A percentile compares a stretch with the other conserved stretches of the same genome.
Conservation (phyloP, 2,329 filamentous ascomycete species). For the Sphaerulina populicola region DNA sequence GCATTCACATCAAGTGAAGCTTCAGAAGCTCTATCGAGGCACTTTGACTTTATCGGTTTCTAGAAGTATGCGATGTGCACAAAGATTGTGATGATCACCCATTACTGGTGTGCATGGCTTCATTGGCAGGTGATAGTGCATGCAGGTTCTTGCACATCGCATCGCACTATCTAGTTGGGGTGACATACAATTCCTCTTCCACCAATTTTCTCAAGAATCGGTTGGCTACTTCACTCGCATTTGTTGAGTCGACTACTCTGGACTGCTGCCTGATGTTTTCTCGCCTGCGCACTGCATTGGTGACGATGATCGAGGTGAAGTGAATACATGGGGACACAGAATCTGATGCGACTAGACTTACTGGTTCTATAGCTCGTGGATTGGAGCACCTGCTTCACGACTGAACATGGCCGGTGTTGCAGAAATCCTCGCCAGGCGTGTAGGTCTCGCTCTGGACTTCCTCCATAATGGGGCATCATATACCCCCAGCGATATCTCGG, state of each 20-base stretch:
- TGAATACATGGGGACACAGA: not conserved
- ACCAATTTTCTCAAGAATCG: not conserved
- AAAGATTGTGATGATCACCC: not conserved
- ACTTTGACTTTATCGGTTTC: not conserved
- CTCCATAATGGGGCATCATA: constrained; percentile 8
- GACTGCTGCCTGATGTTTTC: not conserved
- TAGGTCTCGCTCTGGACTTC: constrained; percentile 22
- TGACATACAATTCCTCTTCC: not conserved
- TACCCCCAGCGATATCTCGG: constrained; percentile 9
- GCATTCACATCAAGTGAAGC: too few relatives aligned
- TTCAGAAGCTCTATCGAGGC: not conserved
- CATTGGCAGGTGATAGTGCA: not conserved
- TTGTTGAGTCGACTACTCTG: not conserved
- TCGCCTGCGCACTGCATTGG: not conserved
- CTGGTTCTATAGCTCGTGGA: not conserved
- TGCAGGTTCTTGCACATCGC: not conserved
- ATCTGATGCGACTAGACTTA: not conserved
- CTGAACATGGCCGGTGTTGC: constrained; percentile 26
- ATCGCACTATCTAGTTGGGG: not conserved
- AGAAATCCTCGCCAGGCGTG: constrained; percentile 25
- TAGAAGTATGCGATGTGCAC: not conserved
- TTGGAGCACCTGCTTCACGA: not conserved
- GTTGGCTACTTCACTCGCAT: too few relatives aligned
- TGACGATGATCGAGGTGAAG: not conserved
- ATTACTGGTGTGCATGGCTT: not conserved